phyloP scores from a whole-genome alignment of 805 yeast genomes.

The Yarrowia osloensis region DNA sequence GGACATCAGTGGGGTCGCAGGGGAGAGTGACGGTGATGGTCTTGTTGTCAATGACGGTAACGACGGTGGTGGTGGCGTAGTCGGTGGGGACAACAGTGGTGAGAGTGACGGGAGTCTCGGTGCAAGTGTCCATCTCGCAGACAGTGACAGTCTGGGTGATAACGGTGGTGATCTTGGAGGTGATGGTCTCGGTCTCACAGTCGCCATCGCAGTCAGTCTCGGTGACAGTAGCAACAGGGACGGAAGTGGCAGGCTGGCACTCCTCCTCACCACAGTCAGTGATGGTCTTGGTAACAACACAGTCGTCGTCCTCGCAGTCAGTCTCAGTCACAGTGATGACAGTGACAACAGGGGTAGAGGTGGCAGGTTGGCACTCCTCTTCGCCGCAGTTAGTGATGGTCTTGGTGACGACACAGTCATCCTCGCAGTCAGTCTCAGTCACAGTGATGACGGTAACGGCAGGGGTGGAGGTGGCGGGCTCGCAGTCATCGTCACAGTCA shows the following conservation, averaged over 20 bases:
- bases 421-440: no score
- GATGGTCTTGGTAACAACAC: neutral
- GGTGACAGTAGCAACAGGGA: neutral
- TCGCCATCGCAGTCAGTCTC: neutral
- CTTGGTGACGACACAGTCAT: no score
- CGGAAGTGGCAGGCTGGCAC: neutral
- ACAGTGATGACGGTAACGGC: no score
- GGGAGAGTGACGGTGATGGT: constrained; percentile 3
- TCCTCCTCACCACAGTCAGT: neutral
- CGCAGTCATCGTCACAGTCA: no score
- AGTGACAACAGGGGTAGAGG: neutral
- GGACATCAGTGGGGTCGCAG: constrained; percentile 11
- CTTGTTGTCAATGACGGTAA: constrained; percentile 7
- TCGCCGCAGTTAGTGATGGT: neutral
- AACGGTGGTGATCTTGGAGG: neutral
- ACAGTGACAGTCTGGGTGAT: constrained; percentile 4
- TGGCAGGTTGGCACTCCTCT: neutral
- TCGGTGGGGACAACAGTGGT: constrained; percentile 1
- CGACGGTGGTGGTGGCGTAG: neutral
- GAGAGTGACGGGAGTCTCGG: neutral
- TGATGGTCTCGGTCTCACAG: neutral
- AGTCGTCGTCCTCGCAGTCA: neutral
- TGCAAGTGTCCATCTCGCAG: neutral
- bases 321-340: neutral
- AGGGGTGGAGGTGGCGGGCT: no score